Conservation (phyloP, 2,329 filamentous ascomycete species). For the Diatrype stigma region DNA sequence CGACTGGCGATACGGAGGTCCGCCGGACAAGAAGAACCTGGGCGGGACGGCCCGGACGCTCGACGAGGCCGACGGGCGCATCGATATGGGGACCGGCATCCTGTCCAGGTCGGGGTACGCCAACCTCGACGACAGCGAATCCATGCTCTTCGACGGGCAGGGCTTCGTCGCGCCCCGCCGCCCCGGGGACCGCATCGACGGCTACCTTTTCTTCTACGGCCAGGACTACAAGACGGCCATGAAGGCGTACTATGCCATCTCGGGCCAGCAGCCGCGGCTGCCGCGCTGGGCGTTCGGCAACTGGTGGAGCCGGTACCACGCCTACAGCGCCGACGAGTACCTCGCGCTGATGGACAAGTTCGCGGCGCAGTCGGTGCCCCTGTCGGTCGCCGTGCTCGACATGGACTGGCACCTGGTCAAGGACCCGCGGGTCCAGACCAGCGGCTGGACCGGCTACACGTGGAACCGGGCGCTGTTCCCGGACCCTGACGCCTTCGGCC, state of each 20-base stretch:
- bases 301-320: slow-evolving; percentile 63
- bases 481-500: slow-evolving; percentile 47
- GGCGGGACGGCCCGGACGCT: slow-evolving; percentile 51
- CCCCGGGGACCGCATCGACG: slow-evolving; percentile 47
- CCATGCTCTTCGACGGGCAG: slow-evolving; percentile 52
- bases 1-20: slow-evolving; percentile 47
- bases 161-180: slow-evolving; percentile 48
- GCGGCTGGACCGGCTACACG: slow-evolving; percentile 60
- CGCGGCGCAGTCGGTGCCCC: slow-evolving; percentile 43
- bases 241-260: slow-evolving; percentile 50
- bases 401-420: slow-evolving; percentile 64
- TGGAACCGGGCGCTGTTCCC: slow-evolving; percentile 58
- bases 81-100: slow-evolving; percentile 46
- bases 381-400: slow-evolving; percentile 58
- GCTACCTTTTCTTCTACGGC: slow-evolving; percentile 58
- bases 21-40: slow-evolving; percentile 17
- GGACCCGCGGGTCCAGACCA: slow-evolving; percentile 37
- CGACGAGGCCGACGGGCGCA: slow-evolving; percentile 48
- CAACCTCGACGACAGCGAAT: slow-evolving; percentile 48
- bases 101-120: slow-evolving; percentile 48
- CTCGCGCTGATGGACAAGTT: slow-evolving; percentile 55
- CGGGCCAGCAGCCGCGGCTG: slow-evolving; percentile 50
- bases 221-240: slow-evolving; percentile 52
- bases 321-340: slow-evolving; percentile 53
- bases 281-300: slow-evolving; percentile 58